Evolutionary conservation across 1,284 basidiomycete species (phyloP).

Genomic region (Mycosarcoma mackinlayi): DNA sequence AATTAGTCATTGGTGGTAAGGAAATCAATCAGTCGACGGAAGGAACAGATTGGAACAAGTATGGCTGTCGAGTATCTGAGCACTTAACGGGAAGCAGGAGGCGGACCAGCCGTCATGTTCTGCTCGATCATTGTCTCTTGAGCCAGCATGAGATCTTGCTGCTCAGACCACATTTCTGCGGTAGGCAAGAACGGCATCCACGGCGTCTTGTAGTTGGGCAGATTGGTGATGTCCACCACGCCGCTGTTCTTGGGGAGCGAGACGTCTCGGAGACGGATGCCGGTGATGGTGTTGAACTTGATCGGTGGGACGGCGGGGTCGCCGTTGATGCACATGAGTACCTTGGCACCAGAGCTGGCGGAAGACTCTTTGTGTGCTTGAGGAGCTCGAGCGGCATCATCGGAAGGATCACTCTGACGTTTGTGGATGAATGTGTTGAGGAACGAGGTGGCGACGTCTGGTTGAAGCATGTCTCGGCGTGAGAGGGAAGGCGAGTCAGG

Average conservation of each 20-base stretch:
- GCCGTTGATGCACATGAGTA: constrained; percentile 49
- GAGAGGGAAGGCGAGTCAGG: background rate
- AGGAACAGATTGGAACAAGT: background rate
- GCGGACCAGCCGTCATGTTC: constrained; percentile 18
- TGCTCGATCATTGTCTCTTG: constrained; percentile 37
- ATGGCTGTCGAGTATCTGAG: background rate
- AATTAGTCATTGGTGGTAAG: too few relatives aligned
- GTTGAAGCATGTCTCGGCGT: constrained; percentile 3
- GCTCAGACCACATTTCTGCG: constrained; percentile 38
- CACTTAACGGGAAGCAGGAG: constrained; percentile 6
- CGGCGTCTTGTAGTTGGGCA: constrained; percentile 36
- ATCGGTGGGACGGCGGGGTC: constrained; percentile 28
- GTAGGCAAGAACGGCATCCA: constrained; percentile 52
- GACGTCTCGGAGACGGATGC: constrained; percentile 33
- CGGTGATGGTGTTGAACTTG: constrained; percentile 46
- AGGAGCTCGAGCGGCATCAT: background rate
- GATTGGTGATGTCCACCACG: constrained; percentile 33
- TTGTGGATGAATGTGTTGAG: constrained; percentile 12
- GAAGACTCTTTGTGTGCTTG: background rate
- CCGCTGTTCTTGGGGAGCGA: constrained; percentile 12
- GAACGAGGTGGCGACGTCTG: background rate
- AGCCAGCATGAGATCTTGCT: constrained; percentile 35
- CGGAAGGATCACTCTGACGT: constrained; percentile 3
- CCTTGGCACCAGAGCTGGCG: constrained; percentile 2
- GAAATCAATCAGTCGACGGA: background rate